Evolutionary conservation across 768 basidiomycete species (phyloP).

Genomic region (Leccinum obscurum): DNA sequence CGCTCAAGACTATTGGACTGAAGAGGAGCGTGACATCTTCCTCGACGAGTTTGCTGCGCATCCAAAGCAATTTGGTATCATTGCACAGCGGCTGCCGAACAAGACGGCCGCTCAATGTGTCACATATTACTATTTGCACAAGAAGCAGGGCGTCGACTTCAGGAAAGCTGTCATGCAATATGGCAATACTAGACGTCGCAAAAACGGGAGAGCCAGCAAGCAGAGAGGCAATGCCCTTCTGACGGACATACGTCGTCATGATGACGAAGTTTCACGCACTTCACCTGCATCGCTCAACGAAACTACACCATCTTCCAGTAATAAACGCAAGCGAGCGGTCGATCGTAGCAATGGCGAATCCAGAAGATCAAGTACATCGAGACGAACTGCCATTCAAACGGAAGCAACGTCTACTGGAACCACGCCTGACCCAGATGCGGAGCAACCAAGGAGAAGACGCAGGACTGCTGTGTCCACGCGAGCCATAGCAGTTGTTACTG

Average conservation of each 20-base stretch:
- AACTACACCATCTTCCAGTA: constrained; percentile 26
- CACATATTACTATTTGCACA: constrained; percentile 92
- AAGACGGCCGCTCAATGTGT: constrained; percentile 91
- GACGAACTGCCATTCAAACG: constrained; percentile 44
- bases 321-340: constrained; percentile 43
- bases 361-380: constrained; percentile 35
- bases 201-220: constrained; percentile 59
- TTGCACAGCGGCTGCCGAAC: constrained; percentile 75
- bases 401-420: constrained; percentile 46
- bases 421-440: constrained; percentile 73
- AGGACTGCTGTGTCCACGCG: constrained; percentile 35
- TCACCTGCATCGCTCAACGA: constrained; percentile 25
- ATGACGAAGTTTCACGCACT: constrained; percentile 44
- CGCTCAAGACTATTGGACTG: constrained; percentile 85
- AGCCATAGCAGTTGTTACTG: constrained; percentile 29
- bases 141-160: constrained; percentile 86
- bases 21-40: constrained; percentile 77
- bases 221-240: constrained; percentile 82
- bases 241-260: constrained; percentile 78
- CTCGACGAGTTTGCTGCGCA: constrained; percentile 77
- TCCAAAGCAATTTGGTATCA: constrained; percentile 96
- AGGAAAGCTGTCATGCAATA: constrained; percentile 68
- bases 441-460: constrained; percentile 45
- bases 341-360: constrained; percentile 34
- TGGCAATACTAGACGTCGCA: constrained; percentile 64